Conservation (phyloP, 2,329 filamentous ascomycete species). For the Colletotrichum australisinense region DNA sequence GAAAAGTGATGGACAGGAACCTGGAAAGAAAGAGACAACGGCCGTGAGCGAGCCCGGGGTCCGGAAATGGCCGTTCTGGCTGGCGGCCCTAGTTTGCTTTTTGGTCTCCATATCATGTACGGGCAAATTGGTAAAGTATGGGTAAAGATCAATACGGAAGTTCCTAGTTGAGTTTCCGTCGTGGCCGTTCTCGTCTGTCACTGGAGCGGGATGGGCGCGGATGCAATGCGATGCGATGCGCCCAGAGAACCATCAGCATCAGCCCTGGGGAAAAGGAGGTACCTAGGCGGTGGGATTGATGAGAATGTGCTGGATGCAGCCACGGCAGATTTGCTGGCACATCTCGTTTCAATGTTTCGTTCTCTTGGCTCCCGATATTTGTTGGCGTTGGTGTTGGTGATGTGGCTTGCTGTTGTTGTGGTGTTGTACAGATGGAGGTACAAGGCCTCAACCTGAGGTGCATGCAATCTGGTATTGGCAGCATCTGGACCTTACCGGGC, state of each 20-base stretch:
- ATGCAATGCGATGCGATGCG: conserved; percentile 31
- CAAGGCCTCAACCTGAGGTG: not conserved
- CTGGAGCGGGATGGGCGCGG: conserved; percentile 29
- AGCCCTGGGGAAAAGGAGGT: conserved; percentile 1
- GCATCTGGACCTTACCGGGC: not conserved
- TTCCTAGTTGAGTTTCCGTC: not conserved
- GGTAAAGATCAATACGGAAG: not conserved
- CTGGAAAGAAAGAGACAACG: conserved; percentile 4
- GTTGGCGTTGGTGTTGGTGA: not conserved
- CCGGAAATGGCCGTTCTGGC: conserved; percentile 8
- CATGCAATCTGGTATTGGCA: not conserved
- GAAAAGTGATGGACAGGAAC: conserved; percentile 15
- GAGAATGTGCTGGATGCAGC: conserved; percentile 21
- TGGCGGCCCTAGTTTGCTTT: conserved; percentile 15
- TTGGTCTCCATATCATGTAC: not conserved
- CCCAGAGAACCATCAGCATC: not conserved
- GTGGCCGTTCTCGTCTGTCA: conserved; percentile 18
- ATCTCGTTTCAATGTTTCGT: not conserved
- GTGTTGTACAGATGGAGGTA: not conserved
- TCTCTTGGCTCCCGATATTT: not conserved
- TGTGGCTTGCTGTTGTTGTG: not conserved
- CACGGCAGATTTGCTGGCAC: conserved; percentile 16
- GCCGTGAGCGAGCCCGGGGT: not conserved
- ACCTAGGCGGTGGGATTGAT: not conserved
- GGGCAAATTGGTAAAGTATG: not conserved